Conservation (phyloP, 2,329 filamentous ascomycete genomes). For the Allantophomopsis lycopodina region DNA sequence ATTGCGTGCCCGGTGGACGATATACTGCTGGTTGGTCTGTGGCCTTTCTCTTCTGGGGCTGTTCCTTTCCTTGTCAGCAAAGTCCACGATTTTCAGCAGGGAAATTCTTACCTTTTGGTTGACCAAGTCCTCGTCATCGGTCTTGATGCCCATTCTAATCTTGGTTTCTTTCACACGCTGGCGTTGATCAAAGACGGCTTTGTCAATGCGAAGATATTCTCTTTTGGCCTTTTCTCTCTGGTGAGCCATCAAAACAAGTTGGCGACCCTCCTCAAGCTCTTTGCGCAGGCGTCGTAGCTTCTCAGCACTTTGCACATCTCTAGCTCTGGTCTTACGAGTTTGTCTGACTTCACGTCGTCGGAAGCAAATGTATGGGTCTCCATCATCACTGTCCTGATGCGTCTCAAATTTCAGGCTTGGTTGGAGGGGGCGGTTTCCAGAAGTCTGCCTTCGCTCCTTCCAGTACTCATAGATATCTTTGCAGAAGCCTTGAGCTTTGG, state of each 20-base stretch:
- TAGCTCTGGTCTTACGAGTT: constrained; percentile 84
- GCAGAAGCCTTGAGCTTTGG: constrained; percentile 39
- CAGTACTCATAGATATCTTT: constrained; percentile 85
- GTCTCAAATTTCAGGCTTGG: constrained; percentile 84
- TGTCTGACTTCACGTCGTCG: constrained; percentile 86
- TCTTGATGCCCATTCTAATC: constrained; percentile 76
- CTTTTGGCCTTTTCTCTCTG: constrained; percentile 70
- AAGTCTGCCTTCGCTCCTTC: constrained; percentile 55
- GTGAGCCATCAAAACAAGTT: constrained; percentile 64
- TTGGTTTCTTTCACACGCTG: constrained; percentile 77
- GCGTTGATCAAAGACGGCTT: constrained; percentile 71
- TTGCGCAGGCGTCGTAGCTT: constrained; percentile 84
- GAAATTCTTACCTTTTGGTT: constrained; percentile 63
- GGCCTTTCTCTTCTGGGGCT: constrained; percentile 61
- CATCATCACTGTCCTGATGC: constrained; percentile 85
- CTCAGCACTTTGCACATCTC: constrained; percentile 88
- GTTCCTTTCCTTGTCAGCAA: constrained; percentile 6
- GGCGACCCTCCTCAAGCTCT: constrained; percentile 80
- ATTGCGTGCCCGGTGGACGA: constrained; percentile 46
- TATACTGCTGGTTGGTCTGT: constrained; percentile 40
- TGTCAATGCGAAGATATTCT: constrained; percentile 63
- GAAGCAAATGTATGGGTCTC: constrained; percentile 97
- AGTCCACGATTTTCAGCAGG: background rate
- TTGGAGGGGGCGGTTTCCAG: constrained; percentile 60
- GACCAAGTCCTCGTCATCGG: constrained; percentile 85